Evolutionary conservation across 2,329 filamentous ascomycete genomes (phyloP), one percentile per base, ranked within the genome.

Genomic region (Basipetospora chlamydospora): DNA sequence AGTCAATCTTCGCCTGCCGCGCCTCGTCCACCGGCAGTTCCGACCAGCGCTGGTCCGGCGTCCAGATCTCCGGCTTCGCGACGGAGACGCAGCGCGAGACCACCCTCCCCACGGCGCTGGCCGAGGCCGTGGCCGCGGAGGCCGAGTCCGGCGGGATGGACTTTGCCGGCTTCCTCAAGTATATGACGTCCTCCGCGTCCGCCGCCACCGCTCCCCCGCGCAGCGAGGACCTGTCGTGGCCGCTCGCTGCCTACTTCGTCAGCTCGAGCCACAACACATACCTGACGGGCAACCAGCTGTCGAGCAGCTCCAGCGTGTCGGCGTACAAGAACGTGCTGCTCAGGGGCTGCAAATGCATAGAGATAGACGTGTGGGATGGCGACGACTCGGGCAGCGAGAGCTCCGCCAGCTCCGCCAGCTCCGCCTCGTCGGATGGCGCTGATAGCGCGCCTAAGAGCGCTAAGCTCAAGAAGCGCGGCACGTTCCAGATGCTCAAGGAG

Each of bases 201-300:
- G 57, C 62, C 28, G 55, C 58, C 25, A 56, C 60, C 13, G 57
- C 55, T 1, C 62, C 64, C 2, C 54, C 54, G 15, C 47, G 49
- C 17, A 43, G 56, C 3, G 51, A 61, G 38, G 68, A 74, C 38
- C 68, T 90, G 38, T 73, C 84, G 35, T 80, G 77, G 48, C 87
- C 87, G 0, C 61, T 95, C 43, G 81, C 85, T 41, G 86, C 85
- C 58, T 95, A 95, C 58, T 94, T 85, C 58, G 84, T 95, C 52
- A 92, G 80, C 43, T 93, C 84, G 47, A 94, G 86, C 39, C 87
- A 95, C 65, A 95, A 95, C 58, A 95, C 87, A 0, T 95, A 95
- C 47, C 71, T 95, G 16, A 73, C 86, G 2, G 87, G 87, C 17
- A 82, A 88, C 51, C 87, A 95, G 61, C 74, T 94, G 11, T 84